Conservation (phyloP, 2,329 filamentous ascomycete genomes). For the Beauveria sp. region DNA sequence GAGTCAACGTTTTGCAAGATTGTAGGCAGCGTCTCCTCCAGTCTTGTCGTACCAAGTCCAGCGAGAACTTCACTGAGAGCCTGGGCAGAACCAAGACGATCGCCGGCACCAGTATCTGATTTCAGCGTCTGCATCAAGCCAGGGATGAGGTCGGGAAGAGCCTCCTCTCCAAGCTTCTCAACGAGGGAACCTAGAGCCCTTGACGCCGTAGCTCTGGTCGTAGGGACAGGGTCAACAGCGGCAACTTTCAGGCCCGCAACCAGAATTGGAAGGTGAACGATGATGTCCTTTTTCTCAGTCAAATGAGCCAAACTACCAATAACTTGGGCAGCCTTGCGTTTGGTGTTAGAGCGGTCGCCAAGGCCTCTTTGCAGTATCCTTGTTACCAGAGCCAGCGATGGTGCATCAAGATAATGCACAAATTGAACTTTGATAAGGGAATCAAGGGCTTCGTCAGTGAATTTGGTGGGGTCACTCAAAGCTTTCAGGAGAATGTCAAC, state of each 20-base stretch:
- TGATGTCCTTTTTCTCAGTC: conserved; percentile 90
- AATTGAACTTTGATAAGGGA: conserved; percentile 97
- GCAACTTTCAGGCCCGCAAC: conserved; percentile 84
- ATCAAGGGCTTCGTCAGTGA: conserved; percentile 91
- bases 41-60: conserved; percentile 80
- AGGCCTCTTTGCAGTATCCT: conserved; percentile 92
- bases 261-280: conserved; percentile 82
- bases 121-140: conserved; percentile 97
- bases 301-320: conserved; percentile 96
- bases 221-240: conserved; percentile 90
- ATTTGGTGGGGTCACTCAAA: conserved; percentile 92
- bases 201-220: conserved; percentile 90
- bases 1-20: conserved; percentile 95
- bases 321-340: conserved; percentile 92
- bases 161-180: conserved; percentile 95
- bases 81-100: conserved; percentile 91
- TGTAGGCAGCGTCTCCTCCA: conserved; percentile 93
- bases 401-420: conserved; percentile 95
- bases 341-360: conserved; percentile 84
- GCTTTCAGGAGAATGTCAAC: conserved; percentile 91
- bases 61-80: conserved; percentile 94
- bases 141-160: conserved; percentile 92
- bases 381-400: conserved; percentile 88
- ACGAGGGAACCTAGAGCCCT: conserved; percentile 94
- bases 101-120: conserved; percentile 91